Percentiles rank a stretch among this genome's conserved stretches.
These are phyloP conservation scores for Rhynchosporium secalis DNA, from an alignment of 2,329 filamentous ascomycete genomes.

Conservation along the genomic window DNA sequence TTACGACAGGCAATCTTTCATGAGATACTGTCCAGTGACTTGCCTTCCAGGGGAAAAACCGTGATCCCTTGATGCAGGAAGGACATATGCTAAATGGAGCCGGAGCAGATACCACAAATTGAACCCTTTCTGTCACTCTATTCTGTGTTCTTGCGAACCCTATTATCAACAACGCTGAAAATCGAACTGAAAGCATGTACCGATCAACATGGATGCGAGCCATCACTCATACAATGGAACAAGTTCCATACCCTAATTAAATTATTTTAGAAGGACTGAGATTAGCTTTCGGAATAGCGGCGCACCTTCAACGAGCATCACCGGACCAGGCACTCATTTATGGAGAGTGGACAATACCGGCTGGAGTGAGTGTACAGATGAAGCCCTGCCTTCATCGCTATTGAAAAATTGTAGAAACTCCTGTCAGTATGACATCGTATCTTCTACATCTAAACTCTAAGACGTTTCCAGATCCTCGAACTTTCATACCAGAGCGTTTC, in stretches of 20 bases:
- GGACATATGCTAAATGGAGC: slow-evolving; percentile 38
- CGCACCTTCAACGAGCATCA: slow-evolving; percentile 33
- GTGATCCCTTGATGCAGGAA: slow-evolving; percentile 39
- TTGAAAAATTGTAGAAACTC: slow-evolving; percentile 28
- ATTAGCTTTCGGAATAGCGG: slow-evolving; percentile 36
- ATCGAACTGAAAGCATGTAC: slow-evolving; percentile 37
- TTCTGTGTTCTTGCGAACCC: slow-evolving; percentile 42
- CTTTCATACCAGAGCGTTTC: slow-evolving; percentile 44
- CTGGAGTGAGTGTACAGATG: slow-evolving; percentile 24
- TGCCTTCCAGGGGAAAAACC: slow-evolving; percentile 40
- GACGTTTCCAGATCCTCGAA: slow-evolving; percentile 34
- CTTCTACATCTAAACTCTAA: slow-evolving; percentile 36
- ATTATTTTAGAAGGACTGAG: slow-evolving; percentile 39
- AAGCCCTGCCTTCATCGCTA: background rate
- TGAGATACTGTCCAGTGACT: slow-evolving; percentile 25
- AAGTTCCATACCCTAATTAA: slow-evolving; percentile 35
- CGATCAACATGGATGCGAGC: background rate
- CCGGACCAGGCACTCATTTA: slow-evolving; percentile 26
- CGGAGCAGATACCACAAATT: slow-evolving; percentile 41
- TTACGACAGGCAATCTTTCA: slow-evolving; percentile 23
- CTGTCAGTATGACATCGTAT: slow-evolving; percentile 42
- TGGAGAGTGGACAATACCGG: slow-evolving; percentile 22
- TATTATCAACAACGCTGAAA: slow-evolving; percentile 34
- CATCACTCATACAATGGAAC: slow-evolving; percentile 23
- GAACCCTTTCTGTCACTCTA: slow-evolving; percentile 38